Conservation (phyloP, 2,329 filamentous ascomycete genomes). For the Calonectria honghensis region DNA sequence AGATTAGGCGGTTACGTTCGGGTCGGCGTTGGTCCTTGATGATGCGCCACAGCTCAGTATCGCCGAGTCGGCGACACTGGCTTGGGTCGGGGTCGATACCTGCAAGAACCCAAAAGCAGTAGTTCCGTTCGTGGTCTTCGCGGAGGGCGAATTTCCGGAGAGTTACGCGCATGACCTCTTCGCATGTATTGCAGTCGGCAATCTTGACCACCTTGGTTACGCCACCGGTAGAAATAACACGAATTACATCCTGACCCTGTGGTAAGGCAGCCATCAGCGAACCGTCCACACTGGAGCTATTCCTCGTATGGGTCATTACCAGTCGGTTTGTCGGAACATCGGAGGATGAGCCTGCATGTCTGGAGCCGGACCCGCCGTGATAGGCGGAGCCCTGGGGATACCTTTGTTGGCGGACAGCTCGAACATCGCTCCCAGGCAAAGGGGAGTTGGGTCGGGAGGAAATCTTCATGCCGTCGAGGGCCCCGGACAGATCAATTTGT, state of each 20-base stretch:
- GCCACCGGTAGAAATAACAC: slow-evolving; percentile 93
- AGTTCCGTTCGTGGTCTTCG: slow-evolving; percentile 94
- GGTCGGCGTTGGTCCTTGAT: slow-evolving; percentile 90
- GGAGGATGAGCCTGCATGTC: slow-evolving; percentile 76
- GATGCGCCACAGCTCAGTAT: slow-evolving; percentile 92
- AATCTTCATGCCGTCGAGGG: slow-evolving; percentile 69
- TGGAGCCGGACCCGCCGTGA: slow-evolving; percentile 67
- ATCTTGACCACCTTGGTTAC: slow-evolving; percentile 96
- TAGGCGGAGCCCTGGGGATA: slow-evolving; percentile 73
- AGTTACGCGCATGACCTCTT: slow-evolving; percentile 93
- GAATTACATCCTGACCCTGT: slow-evolving; percentile 89
- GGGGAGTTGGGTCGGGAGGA: slow-evolving; percentile 84
- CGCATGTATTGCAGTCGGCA: slow-evolving; percentile 90
- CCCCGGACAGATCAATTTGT: slow-evolving; percentile 71
- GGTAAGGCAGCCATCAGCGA: slow-evolving; percentile 91
- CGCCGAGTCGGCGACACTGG: slow-evolving; percentile 87
- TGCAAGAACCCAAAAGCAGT: slow-evolving; percentile 96
- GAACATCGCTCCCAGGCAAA: slow-evolving; percentile 70
- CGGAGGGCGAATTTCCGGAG: slow-evolving; percentile 91
- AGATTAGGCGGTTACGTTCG: slow-evolving; percentile 92
- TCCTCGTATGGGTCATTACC: slow-evolving; percentile 82
- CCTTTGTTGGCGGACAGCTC: slow-evolving; percentile 70
- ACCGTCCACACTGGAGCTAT: slow-evolving; percentile 89
- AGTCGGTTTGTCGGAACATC: slow-evolving; percentile 79
- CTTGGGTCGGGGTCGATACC: slow-evolving; percentile 88